These are phyloP conservation scores for Ganoderma multipileum DNA, from an alignment of 1,284 basidiomycete species.

Conservation along the genomic window DNA sequence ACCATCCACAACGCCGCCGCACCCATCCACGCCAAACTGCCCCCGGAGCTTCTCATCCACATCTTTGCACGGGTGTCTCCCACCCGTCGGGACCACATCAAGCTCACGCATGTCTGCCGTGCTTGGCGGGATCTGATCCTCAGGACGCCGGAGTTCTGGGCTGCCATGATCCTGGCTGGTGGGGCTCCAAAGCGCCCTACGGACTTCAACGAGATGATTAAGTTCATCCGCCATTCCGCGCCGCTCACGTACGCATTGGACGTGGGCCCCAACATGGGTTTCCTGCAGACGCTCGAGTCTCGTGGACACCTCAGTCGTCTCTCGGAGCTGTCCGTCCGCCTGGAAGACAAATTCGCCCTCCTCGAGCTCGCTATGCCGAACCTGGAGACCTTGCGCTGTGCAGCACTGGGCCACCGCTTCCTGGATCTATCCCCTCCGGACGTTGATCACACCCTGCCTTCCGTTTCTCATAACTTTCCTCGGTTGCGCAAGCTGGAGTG, in stretches of 20 bases:
- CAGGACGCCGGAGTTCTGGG: slow-evolving; percentile 9
- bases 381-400: not conserved
- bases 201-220: not conserved
- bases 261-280: not conserved
- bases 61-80: slow-evolving; percentile 1
- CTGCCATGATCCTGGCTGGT: not conserved
- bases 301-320: slow-evolving; percentile 3
- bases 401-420: not conserved
- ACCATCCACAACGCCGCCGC: slow-evolving; percentile 2
- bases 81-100: not conserved
- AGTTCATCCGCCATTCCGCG: slow-evolving; percentile 4
- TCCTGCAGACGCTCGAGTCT: not conserved
- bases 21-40: slow-evolving; percentile 4
- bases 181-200: not conserved
- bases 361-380: not conserved
- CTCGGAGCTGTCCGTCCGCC: not conserved
- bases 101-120: slow-evolving; percentile 5
- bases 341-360: not conserved
- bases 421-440: not conserved
- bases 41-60: slow-evolving; percentile 7
- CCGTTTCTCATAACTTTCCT: not conserved
- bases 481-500: not conserved
- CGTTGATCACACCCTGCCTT: not conserved
- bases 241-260: not conserved
- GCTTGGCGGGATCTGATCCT: slow-evolving; percentile 8